Percentiles rank a stretch among this genome's conserved stretches.
These are phyloP conservation scores for Pseudogymnoascus sp. DNA, from an alignment of 2,329 filamentous ascomycete genomes.

Conservation along the genomic window DNA sequence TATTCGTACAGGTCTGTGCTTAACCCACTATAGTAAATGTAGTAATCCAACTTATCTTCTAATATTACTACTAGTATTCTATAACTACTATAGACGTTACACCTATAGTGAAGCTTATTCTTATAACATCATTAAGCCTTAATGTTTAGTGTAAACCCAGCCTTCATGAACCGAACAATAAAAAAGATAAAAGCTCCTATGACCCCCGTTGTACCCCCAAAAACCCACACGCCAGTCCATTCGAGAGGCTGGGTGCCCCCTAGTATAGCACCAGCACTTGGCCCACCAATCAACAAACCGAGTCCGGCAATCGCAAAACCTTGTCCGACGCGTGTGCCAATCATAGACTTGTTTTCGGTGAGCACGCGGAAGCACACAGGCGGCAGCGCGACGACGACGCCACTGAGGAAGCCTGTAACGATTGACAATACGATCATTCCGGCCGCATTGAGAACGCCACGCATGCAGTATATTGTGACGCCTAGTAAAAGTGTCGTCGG, in stretches of 20 bases:
- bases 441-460: too few relatives aligned
- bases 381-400: slow-evolving; percentile 37
- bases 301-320: slow-evolving; percentile 24
- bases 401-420: slow-evolving; percentile 54
- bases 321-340: slow-evolving; percentile 37
- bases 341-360: slow-evolving; percentile 34
- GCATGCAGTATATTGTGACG: too few relatives aligned
- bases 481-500: too few relatives aligned
- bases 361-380: slow-evolving; percentile 34
- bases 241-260: neutral
- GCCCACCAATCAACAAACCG: slow-evolving; percentile 30
- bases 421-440: slow-evolving; percentile 56
- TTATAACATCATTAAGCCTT: too few relatives aligned
- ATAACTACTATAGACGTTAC: too few relatives aligned
- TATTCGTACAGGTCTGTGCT: too few relatives aligned
- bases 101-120: too few relatives aligned
- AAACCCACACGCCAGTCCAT: neutral
- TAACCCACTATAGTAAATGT: too few relatives aligned
- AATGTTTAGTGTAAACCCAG: neutral
- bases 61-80: too few relatives aligned
- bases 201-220: neutral
- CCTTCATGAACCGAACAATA: neutral
- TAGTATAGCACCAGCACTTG: slow-evolving; percentile 31
- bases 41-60: too few relatives aligned
- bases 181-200: neutral